Evolutionary conservation across 169 alveolate species (phyloP), one percentile per base, ranked within the genome.

Genomic region (Gregarina niphandrodes): DNA sequence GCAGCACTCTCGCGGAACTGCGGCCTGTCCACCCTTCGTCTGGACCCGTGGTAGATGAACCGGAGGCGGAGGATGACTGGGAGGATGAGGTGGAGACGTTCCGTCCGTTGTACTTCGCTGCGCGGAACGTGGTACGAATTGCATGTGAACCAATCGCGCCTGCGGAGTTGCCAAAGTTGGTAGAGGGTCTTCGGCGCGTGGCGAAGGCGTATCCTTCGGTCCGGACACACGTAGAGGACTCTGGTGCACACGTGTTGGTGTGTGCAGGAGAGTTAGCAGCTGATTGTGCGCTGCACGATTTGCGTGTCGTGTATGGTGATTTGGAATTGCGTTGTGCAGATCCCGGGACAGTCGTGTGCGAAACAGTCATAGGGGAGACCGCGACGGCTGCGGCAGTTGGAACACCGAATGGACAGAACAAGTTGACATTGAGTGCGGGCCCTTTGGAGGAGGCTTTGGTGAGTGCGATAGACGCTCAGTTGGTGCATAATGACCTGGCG

Each of bases 201-300:
- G 82, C 74, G 41, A 86, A 82, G 54, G 56, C 86, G 18, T 89
- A 89, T 43, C 96, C 96, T 5, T 57, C 80, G 12, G 67, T 80
- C 2, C 64, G 67, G 32, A 75, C 91, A 7, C 78, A 84, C 32
- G 97, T 92, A 4, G 97, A 92, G 53, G 97, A 91, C 54, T 75
- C 91, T 26, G 98, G 98, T 7, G 98, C 87, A 60, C 96, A 91
- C 50, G 80, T 90, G 11, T 44, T 93, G 29, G 53, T 89, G 44
- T 98, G 98, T 19, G 87, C 98, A 0, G 98, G 99, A 4, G 99
- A 93, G 53, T 55, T 93, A 37, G 87, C 86, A 63, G 54, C 90
- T 48, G 99, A 93, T 61, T 84, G 95, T 53, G 72, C 85, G 17
- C 67, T 90, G 49, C 96, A 93, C 55, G 98, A 93, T 51, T 71